A percentile compares a stretch with the other conserved stretches of the same genome.
Evolutionary conservation across 2,329 filamentous ascomycete genomes (phyloP).

Genomic region (Plectosphaerella sp.): DNA sequence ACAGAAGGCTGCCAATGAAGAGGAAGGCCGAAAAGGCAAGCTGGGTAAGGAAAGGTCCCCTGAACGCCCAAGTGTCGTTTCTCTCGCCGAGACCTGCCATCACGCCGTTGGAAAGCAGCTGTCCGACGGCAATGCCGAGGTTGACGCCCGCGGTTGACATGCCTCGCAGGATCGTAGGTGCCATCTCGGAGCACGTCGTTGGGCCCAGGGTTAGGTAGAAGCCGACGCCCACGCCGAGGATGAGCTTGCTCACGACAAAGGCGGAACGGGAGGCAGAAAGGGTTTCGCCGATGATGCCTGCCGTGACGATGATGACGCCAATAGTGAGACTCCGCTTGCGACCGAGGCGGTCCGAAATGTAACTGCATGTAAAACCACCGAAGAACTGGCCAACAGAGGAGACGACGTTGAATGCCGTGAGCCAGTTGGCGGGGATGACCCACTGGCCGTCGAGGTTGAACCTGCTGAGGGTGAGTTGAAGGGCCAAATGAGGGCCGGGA

Average conservation of each 20-base stretch:
- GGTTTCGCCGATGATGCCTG: constrained; percentile 29
- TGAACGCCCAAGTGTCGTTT: constrained; percentile 50
- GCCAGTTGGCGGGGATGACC: constrained; percentile 44
- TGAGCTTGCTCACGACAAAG: constrained; percentile 40
- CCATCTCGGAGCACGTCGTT: constrained; percentile 38
- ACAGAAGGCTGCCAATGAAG: constrained; percentile 36
- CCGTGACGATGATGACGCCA: constrained; percentile 21
- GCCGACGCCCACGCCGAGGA: constrained; percentile 39
- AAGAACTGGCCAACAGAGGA: constrained; percentile 39
- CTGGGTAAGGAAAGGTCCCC: constrained; percentile 35
- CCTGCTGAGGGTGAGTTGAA: background rate
- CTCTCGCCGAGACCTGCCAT: constrained; percentile 49
- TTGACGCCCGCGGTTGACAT: constrained; percentile 44
- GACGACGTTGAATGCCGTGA: constrained; percentile 40
- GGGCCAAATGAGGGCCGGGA: background rate
- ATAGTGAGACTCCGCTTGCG: constrained; percentile 25
- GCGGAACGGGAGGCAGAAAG: constrained; percentile 23
- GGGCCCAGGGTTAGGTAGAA: constrained; percentile 45
- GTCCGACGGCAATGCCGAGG: constrained; percentile 45
- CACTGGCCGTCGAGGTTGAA: constrained; percentile 19
- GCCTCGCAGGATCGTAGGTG: constrained; percentile 41
- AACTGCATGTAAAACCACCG: constrained; percentile 38
- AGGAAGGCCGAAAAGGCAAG: constrained; percentile 29
- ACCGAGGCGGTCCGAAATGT: constrained; percentile 35
- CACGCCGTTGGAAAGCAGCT: constrained; percentile 53